These are phyloP conservation scores for Diospyros lotus DNA, from an alignment of 148 eudicot genomes.

Conservation along the genomic window DNA sequence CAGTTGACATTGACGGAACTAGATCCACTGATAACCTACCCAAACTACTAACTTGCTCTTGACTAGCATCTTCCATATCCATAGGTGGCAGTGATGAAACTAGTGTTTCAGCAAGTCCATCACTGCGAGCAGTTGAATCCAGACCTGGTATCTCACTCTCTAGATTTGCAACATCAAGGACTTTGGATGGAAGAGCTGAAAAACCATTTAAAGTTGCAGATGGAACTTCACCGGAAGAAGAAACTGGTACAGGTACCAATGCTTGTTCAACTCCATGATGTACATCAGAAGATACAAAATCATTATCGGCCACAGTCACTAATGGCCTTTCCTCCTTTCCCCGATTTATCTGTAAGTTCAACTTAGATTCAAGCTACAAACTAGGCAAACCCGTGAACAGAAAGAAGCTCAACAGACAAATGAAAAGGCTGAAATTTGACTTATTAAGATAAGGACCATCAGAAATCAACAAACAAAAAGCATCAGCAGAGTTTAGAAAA, in stretches of 20 bases:
- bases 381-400: not conserved
- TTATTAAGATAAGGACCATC: not conserved
- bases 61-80: conserved; percentile 52
- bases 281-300: conserved; percentile 24
- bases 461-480: conserved; percentile 4
- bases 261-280: conserved; percentile 25
- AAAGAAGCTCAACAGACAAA: conserved; percentile 7
- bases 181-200: conserved; percentile 36
- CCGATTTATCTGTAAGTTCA: conserved; percentile 33
- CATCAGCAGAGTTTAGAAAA: not conserved
- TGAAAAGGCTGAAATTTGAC: not conserved
- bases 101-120: conserved; percentile 33
- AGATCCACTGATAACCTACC: conserved; percentile 38
- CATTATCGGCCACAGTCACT: conserved; percentile 25
- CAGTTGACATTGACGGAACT: conserved; percentile 71
- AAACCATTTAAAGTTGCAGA: conserved; percentile 25
- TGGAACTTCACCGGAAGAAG: conserved; percentile 30
- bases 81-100: conserved; percentile 38
- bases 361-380: conserved; percentile 15
- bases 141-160: conserved; percentile 82
- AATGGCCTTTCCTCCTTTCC: conserved; percentile 35
- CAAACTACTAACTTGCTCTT: conserved; percentile 45
- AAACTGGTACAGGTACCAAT: conserved; percentile 26
- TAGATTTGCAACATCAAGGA: conserved; percentile 42
- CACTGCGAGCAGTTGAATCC: conserved; percentile 41